phyloP scores from a whole-genome alignment of 805 yeast genomes.

The Hanseniaspora clermontiae region DNA sequence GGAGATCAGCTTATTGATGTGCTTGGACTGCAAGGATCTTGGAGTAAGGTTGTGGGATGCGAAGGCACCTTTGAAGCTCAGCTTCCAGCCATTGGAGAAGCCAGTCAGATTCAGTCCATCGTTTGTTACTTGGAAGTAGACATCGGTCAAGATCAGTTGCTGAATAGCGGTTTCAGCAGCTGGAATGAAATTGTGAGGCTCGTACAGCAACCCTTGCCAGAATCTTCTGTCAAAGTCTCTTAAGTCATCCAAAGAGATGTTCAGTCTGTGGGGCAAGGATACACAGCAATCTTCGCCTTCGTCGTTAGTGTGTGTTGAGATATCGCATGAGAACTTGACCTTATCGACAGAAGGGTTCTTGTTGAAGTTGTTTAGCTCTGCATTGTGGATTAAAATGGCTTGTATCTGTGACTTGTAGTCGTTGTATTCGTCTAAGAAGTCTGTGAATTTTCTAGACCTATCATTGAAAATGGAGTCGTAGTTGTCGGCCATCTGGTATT shows the following conservation, averaged over 20 bases:
- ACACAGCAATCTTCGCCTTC: slow-evolving; percentile 11
- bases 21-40: slow-evolving; percentile 65
- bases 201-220: slow-evolving; percentile 62
- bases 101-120: slow-evolving; percentile 14
- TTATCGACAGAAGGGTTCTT: slow-evolving; percentile 14
- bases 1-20: slow-evolving; percentile 63
- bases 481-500: slow-evolving; percentile 3
- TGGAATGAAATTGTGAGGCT: slow-evolving; percentile 77
- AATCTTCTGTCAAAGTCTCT: slow-evolving; percentile 68
- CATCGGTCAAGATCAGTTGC: slow-evolving; percentile 59
- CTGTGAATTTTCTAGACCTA: slow-evolving; percentile 78
- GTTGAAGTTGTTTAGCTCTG: slow-evolving; percentile 24
- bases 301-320: slow-evolving; percentile 13
- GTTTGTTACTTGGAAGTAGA: slow-evolving; percentile 17
- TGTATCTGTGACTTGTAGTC: slow-evolving; percentile 60
- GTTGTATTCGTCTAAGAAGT: slow-evolving; percentile 58
- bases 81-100: slow-evolving; percentile 38
- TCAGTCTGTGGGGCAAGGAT: slow-evolving; percentile 36
- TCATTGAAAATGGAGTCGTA: slow-evolving; percentile 52
- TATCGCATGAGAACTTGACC: slow-evolving; percentile 15
- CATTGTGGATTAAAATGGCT: slow-evolving; percentile 55
- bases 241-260: slow-evolving; percentile 72
- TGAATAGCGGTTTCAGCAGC: slow-evolving; percentile 78
- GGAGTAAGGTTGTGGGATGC: slow-evolving; percentile 83
- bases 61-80: slow-evolving; percentile 81